Base-by-base conservation (phyloP, 139 green algal genomes). In the Chlamydomonas sphaeroides region DNA sequence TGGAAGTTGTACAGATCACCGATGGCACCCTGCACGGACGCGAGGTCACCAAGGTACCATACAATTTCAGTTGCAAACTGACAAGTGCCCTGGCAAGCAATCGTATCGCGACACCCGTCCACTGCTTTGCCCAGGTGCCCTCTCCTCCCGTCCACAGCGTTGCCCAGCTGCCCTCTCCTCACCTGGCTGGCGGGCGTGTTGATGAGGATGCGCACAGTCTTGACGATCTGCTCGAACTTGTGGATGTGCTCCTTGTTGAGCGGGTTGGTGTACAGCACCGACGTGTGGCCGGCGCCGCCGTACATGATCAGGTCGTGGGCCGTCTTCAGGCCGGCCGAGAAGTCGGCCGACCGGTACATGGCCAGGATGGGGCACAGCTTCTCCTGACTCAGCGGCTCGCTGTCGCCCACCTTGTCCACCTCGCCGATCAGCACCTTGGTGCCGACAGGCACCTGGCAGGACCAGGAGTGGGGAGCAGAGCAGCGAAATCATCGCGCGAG, bases 1-100 rank as follows among this genome's bases (percentile, higher is more conserved):
- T 93, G 87, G 88, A 94, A 94, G 87, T 95, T 95, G 87, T 92
- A 93, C 75, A 94, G 73, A 67, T 94, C 88, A 61, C 90, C 90
- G 68, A 89, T 90, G 41, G 90, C 86, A 63, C 86, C 76, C 76
- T n/a, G n/a, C n/a, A n/a, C n/a, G n/a, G n/a, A n/a, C n/a, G n/a
- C n/a, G n/a, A n/a, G n/a, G n/a, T n/a, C n/a, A n/a, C n/a, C n/a
- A n/a, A n/a, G n/a, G n/a, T n/a, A n/a, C n/a, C n/a, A n/a, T n/a
- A n/a, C n/a, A n/a, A n/a, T n/a, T n/a, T n/a, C n/a, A n/a, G n/a
- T n/a, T n/a, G n/a, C n/a, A n/a, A n/a, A n/a, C n/a, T n/a, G n/a
- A n/a, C n/a, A n/a, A n/a, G n/a, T n/a, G n/a, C n/a, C n/a, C n/a
- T n/a, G n/a, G n/a, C n/a, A n/a, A n/a, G n/a, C n/a, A n/a, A n/a